Percentiles rank a stretch among this genome's conserved stretches.
Evolutionary conservation across 2,329 filamentous ascomycete genomes (phyloP).

Genomic region (Paraphaeosphaeria sporulosa): DNA sequence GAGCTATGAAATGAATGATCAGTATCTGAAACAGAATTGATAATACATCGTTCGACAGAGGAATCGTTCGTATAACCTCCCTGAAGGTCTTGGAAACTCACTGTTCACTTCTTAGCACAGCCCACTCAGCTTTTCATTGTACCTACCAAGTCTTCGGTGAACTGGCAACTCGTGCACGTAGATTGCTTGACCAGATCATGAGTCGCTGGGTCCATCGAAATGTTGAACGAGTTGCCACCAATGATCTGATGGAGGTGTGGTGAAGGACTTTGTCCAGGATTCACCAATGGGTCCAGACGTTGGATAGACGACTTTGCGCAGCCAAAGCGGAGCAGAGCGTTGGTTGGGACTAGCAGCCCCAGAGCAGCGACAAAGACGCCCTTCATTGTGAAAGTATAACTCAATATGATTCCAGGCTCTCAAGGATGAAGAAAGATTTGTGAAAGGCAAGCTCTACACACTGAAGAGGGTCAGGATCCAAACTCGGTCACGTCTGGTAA

Average conservation of each 20-base stretch:
- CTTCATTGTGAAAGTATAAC: slow-evolving; percentile 27
- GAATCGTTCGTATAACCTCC: neutral
- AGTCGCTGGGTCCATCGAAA: slow-evolving; percentile 45
- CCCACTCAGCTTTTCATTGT: neutral
- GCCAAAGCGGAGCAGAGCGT: slow-evolving; percentile 30
- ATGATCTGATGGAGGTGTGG: slow-evolving; percentile 42
- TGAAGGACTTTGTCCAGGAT: slow-evolving; percentile 21
- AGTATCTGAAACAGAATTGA: neutral
- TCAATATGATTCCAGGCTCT: neutral
- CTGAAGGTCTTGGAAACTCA: neutral
- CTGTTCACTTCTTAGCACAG: neutral
- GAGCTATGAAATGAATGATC: neutral
- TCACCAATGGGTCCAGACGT: slow-evolving; percentile 24
- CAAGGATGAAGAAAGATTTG: neutral
- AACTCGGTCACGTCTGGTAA: neutral
- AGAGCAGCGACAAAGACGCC: slow-evolving; percentile 24
- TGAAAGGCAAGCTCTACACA: neutral
- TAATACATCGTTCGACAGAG: neutral
- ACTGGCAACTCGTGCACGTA: slow-evolving; percentile 53
- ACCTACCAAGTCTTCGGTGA: slow-evolving; percentile 46
- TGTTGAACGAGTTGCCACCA: slow-evolving; percentile 56
- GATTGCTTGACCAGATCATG: slow-evolving; percentile 34
- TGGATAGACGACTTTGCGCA: slow-evolving; percentile 18
- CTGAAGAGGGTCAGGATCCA: neutral
- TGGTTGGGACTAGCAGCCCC: slow-evolving; percentile 27